Evolutionary conservation across 208 protist genomes (phyloP), one percentile per base, ranked within the genome.

Genomic region (Trypanosoma brucei): DNA sequence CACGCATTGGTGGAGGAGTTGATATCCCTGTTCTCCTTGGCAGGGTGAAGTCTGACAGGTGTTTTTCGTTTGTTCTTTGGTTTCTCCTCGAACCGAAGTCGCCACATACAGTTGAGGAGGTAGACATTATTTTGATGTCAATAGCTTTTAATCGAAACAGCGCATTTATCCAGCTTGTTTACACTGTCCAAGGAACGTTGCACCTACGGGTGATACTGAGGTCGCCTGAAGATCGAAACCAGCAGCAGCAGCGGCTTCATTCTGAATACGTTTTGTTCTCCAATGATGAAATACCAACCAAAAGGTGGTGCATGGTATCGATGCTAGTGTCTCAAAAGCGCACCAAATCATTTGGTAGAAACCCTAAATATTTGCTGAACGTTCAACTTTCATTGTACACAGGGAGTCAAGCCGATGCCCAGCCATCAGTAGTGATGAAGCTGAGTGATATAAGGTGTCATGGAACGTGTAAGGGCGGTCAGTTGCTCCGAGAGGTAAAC

Each of bases 251-350:
- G n/a, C 53, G 51, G 38, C n/a, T 62, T 6, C 53, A 45, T 31
- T 62, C 59, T 34, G 66, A 62, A 3, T 40, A 22, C 46, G 54
- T 66, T 7, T 53, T 59, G 50, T 52, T 66, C 22, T 59, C 59
- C 8, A 22, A 2, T 34, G 58, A 58, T 8, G 38, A 38, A 3
- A 50, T 66, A 50, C 59, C 60, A 60, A 62, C 6, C 8, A n/a
- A 22, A 38, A 36, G 56, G 60, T 72, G 67, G 67, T 66, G 60
- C 39, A 72, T 72, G 67, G 11, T 72, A 49, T 59, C 54, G 30
- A 56, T 72, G 40, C 60, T 59, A 22, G 2, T 60, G 38, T 9
- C 58, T 13, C 9, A 13, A 51, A 13, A 49, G n/a, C 22, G 59
- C 57, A n/a, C 14, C n/a, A 22, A 38, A 36, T 9, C 30, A 14